Evolutionary conservation across 371 early-diverging fungal genomes (phyloP), one percentile per base, ranked within the genome.

Genomic region (Apophysomyces sp.): DNA sequence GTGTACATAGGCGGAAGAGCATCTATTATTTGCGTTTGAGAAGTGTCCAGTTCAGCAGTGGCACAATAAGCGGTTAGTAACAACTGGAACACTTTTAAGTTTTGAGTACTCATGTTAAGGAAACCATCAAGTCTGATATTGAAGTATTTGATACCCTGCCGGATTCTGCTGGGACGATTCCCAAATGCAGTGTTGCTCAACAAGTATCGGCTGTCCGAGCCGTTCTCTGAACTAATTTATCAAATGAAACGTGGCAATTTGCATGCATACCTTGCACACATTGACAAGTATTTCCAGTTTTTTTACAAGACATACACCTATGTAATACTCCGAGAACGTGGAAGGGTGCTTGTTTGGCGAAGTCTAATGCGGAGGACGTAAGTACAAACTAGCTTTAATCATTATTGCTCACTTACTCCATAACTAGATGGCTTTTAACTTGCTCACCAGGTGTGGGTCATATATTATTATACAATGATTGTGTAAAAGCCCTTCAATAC

Each of bases 111-210:
- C 18, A 7, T 44, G 9, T 13, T 37, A 21, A 26, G 2, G 9
- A 2, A 18, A 44, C 4, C 12, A 4, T 40, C 44, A 51, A 74
- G 82, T 41, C 51, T 78, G 21, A 77, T 76, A 18, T 37, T 86
- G 21, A 76, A 80, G 30, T 81, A 81, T 30, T 61, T 86, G 15
- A 79, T 82, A 32, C 79, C 86, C 0, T 77, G 80, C 6, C 72
- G 82, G 13, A 75, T 86, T n/a, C 66, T 83, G 16, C 52, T 83
- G 24, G 86, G 86, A 0, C 49, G 65, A 1, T 62, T 83, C 12
- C 85, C 86, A 1, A 61, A 65, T 0, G 2, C 37, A 0, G 57
- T 64, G 2, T 55, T 84, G 31, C 57, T 86, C 7, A 60, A 63
- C 2, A 60, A 61, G 13, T 86, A 83, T 24, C 58, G 66, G 2